phyloP scores from a whole-genome alignment of 441 rosid genomes.

The Corymbia citriodora region DNA sequence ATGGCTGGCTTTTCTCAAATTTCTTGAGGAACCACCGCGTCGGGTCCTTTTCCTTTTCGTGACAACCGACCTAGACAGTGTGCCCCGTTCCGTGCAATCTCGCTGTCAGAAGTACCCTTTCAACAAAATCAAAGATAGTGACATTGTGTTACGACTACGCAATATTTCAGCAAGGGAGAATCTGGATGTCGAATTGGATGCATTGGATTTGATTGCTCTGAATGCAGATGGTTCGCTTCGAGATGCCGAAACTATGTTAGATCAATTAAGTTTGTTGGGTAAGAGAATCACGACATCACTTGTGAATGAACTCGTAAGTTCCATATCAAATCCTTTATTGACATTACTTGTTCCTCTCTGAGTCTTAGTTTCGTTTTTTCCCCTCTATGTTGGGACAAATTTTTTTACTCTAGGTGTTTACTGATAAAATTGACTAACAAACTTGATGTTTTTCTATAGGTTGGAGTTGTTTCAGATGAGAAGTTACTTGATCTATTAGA shows the following conservation, averaged over 20 bases:
- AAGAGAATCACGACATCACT: conserved; percentile 77
- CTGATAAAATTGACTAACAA: not conserved
- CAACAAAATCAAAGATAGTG: conserved; percentile 88
- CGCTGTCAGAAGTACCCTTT: conserved; percentile 92
- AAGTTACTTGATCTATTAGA: conserved; percentile 88
- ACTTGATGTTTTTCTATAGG: conserved; percentile 31
- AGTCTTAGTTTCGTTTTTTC: not conserved
- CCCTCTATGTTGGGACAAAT: not conserved
- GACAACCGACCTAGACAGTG: conserved; percentile 89
- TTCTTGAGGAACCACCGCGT: conserved; percentile 80
- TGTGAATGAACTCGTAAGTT: conserved; percentile 95
- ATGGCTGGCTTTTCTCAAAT: conserved; percentile 91
- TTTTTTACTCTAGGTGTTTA: not conserved
- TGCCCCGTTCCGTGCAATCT: conserved; percentile 94
- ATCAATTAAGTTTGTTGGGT: conserved; percentile 91
- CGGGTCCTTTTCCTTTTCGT: conserved; percentile 76
- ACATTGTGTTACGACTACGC: conserved; percentile 61
- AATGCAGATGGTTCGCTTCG: conserved; percentile 97
- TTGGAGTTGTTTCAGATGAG: conserved; percentile 95
- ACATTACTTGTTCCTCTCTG: not conserved
- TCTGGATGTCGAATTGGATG: conserved; percentile 83
- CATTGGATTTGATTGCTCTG: conserved; percentile 83
- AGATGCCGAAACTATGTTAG: conserved; percentile 98
- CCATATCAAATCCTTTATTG: not conserved
- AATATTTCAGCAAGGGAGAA: conserved; percentile 69